phyloP scores from a whole-genome alignment of 2,329 filamentous ascomycete species.

The Massarina eburnea region DNA sequence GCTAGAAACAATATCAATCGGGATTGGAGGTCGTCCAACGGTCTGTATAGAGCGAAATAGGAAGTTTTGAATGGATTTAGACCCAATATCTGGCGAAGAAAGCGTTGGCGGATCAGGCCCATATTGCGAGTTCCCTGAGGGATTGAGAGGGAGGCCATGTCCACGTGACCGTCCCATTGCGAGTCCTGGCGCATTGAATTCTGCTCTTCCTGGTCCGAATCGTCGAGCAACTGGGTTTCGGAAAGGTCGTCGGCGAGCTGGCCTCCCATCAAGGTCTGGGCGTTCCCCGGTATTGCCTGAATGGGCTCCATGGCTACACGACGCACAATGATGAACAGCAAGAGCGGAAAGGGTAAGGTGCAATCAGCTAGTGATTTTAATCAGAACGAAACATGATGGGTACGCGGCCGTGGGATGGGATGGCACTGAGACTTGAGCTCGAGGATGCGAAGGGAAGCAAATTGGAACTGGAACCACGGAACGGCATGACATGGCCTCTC shows the following conservation, averaged over 20 bases:
- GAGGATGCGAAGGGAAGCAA: too few species aligned
- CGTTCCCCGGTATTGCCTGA: slow-evolving; percentile 7
- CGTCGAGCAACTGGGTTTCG: slow-evolving; percentile 21
- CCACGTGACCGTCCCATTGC: slow-evolving; percentile 37
- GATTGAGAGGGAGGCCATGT: slow-evolving; percentile 32
- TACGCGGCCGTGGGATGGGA: too few species aligned
- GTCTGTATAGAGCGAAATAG: slow-evolving; percentile 52
- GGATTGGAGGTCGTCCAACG: slow-evolving; percentile 46
- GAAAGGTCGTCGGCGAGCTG: slow-evolving; percentile 16
- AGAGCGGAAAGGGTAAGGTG: too few species aligned
- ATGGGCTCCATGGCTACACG: slow-evolving; percentile 5
- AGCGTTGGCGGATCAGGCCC: slow-evolving; percentile 32
- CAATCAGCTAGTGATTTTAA: too few species aligned
- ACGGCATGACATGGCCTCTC: too few species aligned
- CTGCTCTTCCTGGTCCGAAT: slow-evolving; percentile 21
- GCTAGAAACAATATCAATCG: slow-evolving; percentile 37
- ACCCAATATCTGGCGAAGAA: slow-evolving; percentile 44
- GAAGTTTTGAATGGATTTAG: slow-evolving; percentile 51
- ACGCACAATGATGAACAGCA: neutral
- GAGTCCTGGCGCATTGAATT: slow-evolving; percentile 22
- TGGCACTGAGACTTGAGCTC: too few species aligned
- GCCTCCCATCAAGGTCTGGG: slow-evolving; percentile 4
- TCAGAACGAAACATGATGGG: neutral
- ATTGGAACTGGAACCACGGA: too few species aligned
- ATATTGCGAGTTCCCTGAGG: slow-evolving; percentile 35